A percentile compares a stretch with the other conserved stretches of the same genome.
These are phyloP conservation scores for Narthecium ossifragum DNA, from an alignment of 106 monocot genomes.

Conservation along the genomic window DNA sequence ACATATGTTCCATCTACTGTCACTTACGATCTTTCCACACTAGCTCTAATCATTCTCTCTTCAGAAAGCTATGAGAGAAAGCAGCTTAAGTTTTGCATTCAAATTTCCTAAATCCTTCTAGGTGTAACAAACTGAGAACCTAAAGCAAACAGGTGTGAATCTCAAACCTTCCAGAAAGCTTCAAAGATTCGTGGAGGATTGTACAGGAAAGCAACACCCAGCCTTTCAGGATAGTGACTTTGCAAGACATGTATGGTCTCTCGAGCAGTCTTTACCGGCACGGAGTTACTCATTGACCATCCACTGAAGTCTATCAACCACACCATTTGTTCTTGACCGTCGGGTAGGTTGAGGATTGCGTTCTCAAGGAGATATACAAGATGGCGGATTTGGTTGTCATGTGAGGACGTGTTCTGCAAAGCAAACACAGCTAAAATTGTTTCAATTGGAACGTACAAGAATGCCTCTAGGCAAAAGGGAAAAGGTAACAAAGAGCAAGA, in stretches of 20 bases:
- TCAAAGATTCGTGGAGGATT: conserved; percentile 66
- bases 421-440: not conserved
- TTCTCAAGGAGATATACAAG: conserved; percentile 76
- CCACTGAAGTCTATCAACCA: conserved; percentile 87
- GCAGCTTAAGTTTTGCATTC: too few species aligned
- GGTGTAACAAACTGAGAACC: too few species aligned
- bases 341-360: conserved; percentile 69
- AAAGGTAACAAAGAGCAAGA: too few species aligned
- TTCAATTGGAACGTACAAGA: not conserved
- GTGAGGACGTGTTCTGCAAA: conserved; percentile 69
- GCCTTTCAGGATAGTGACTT: conserved; percentile 66
- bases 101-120: too few species aligned
- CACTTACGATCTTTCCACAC: too few species aligned
- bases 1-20: too few species aligned
- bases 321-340: conserved; percentile 85
- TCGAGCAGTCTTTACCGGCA: conserved; percentile 58
- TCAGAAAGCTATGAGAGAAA: not conserved
- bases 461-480: not conserved
- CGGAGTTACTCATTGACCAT: conserved; percentile 70
- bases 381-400: conserved; percentile 69
- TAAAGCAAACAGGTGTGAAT: too few species aligned
- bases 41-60: too few species aligned
- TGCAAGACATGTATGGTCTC: conserved; percentile 59
- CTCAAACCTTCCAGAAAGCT: conserved; percentile 55
- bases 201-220: conserved; percentile 39